Evolutionary conservation across 2,329 filamentous ascomycete species (phyloP).

Genomic region (Aspergillus novoparasiticus): DNA sequence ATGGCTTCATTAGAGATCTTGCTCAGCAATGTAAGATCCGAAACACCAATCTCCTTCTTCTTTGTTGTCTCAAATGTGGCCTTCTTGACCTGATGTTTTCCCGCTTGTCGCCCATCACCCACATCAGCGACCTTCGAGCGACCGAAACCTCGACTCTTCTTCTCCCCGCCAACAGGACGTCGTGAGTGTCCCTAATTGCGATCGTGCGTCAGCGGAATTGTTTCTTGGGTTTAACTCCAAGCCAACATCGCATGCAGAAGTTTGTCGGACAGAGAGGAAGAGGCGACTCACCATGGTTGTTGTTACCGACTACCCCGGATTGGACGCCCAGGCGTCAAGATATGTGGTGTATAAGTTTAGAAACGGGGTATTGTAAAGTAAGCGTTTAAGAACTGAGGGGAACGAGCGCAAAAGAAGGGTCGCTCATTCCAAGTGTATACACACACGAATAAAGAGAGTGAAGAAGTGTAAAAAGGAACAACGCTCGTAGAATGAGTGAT

Average conservation of each 20-base stretch:
- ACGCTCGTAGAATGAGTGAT: conserved; percentile 12
- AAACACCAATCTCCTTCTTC: conserved; percentile 99
- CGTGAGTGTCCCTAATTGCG: conserved; percentile 44
- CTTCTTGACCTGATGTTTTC: conserved; percentile 79
- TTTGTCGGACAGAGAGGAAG: neutral
- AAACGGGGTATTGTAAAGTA: conserved; percentile 11
- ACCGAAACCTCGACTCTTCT: conserved; percentile 45
- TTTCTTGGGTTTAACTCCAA: neutral
- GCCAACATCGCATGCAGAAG: neutral
- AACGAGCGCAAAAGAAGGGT: conserved; percentile 18
- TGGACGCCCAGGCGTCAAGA: conserved; percentile 34
- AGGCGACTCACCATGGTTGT: conserved; percentile 37
- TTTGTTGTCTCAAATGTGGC: conserved; percentile 93
- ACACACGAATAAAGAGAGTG: conserved; percentile 5
- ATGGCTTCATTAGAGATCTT: conserved; percentile 99
- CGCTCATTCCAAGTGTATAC: conserved; percentile 21
- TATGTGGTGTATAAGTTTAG: conserved; percentile 32
- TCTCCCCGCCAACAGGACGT: conserved; percentile 46
- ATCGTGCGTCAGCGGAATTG: conserved; percentile 22
- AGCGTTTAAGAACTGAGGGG: conserved; percentile 15
- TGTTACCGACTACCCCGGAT: conserved; percentile 30
- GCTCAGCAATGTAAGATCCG: conserved; percentile 94
- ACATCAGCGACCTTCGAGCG: conserved; percentile 47
- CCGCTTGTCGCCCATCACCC: conserved; percentile 47
- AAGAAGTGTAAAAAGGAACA: conserved; percentile 3